These are phyloP conservation scores for Trifolium fragiferum DNA, from an alignment of 306 rosid genomes.

Conservation along the genomic window DNA sequence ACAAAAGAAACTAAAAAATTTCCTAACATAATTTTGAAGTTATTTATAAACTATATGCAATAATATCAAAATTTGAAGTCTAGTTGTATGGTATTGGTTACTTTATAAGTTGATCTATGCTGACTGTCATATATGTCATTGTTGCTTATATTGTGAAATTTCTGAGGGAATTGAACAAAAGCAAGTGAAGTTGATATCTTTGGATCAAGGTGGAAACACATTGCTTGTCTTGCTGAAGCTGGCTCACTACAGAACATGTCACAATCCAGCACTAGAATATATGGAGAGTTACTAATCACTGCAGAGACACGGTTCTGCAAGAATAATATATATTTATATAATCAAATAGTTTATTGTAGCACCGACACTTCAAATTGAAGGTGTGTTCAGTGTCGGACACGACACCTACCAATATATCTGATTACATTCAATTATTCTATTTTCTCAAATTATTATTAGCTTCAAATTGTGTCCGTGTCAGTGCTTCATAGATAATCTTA, in stretches of 20 bases:
- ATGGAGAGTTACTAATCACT: slow-evolving; percentile 71
- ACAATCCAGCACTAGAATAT: slow-evolving; percentile 67
- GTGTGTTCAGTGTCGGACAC: not conserved
- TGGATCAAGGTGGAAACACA: slow-evolving; percentile 79
- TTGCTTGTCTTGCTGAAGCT: slow-evolving; percentile 61
- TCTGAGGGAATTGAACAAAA: slow-evolving; percentile 78
- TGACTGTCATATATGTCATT: slow-evolving; percentile 71
- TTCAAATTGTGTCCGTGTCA: not conserved
- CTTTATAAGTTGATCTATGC: slow-evolving; percentile 47
- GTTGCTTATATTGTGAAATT: slow-evolving; percentile 54
- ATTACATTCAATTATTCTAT: not conserved
- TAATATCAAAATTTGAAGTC: slow-evolving; percentile 26
- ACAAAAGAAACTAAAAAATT: slow-evolving; percentile 7
- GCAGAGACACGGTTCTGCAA: slow-evolving; percentile 71
- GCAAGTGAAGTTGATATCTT: slow-evolving; percentile 62
- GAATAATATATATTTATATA: not conserved
- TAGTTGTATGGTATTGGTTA: not conserved
- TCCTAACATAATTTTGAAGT: not conserved
- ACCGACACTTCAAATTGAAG: not conserved
- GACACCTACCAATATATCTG: not conserved
- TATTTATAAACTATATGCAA: slow-evolving; percentile 4
- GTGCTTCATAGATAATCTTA: slow-evolving; percentile 32
- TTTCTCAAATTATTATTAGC: not conserved
- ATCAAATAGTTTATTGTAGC: not conserved
- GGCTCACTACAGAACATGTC: slow-evolving; percentile 83